These are phyloP conservation scores for Cytospora paraplurivora DNA, from an alignment of 2,329 filamentous ascomycete species.

Conservation along the genomic window DNA sequence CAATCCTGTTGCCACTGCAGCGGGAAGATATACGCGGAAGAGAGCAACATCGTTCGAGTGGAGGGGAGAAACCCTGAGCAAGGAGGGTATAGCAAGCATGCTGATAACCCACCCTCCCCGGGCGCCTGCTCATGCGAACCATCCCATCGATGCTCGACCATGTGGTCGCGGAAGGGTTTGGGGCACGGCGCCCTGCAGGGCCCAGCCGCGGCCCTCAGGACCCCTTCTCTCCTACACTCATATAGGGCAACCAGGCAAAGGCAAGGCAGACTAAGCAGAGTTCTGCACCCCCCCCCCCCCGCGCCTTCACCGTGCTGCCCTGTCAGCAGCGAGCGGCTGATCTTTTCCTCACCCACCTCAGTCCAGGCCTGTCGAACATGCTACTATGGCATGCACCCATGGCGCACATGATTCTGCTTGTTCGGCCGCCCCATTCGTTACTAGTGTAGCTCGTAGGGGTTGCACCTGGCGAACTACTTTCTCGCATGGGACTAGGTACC, in stretches of 20 bases:
- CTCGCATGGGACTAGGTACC: too few relatives aligned
- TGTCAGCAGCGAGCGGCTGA: not conserved
- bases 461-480: too few relatives aligned
- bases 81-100: not conserved
- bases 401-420: too few relatives aligned
- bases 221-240: not conserved
- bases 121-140: slow-evolving; percentile 1
- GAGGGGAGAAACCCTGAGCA: not conserved
- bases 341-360: too few relatives aligned
- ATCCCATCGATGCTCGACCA: not conserved
- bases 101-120: not conserved
- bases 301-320: not conserved
- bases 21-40: not conserved
- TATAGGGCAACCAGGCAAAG: not conserved
- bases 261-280: not conserved
- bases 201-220: not conserved
- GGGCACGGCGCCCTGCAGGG: not conserved
- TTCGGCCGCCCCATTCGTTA: too few relatives aligned
- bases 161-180: not conserved
- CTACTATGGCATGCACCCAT: too few relatives aligned
- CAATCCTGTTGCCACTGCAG: not conserved
- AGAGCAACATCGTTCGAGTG: not conserved
- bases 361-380: too few relatives aligned
- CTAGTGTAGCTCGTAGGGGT: too few relatives aligned
- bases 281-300: not conserved